These are phyloP conservation scores for Ophiocordyceps camponoti-floridani DNA, from an alignment of 2,329 filamentous ascomycete species.

Conservation along the genomic window DNA sequence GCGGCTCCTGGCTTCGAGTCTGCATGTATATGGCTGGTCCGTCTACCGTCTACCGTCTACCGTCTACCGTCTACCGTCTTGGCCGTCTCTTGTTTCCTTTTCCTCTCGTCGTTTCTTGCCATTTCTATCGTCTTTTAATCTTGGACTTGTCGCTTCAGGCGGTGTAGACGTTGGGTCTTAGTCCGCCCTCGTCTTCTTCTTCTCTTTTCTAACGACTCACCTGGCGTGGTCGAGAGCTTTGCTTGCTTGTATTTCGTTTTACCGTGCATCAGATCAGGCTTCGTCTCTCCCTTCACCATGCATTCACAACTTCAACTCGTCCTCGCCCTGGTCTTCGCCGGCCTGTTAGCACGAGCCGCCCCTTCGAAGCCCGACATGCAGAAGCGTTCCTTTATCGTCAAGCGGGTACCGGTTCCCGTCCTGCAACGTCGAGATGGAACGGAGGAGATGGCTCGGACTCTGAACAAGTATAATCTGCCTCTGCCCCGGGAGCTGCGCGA, in stretches of 20 bases:
- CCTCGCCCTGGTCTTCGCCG: neutral
- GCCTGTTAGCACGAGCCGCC: slow-evolving; percentile 27
- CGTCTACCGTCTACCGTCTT: no score
- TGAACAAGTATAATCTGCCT: slow-evolving; percentile 47
- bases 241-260: neutral
- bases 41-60: no score
- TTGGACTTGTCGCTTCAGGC: neutral
- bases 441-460: slow-evolving; percentile 43
- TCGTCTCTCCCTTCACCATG: neutral
- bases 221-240: neutral
- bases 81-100: no score
- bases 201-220: neutral
- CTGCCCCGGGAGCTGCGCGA: slow-evolving; percentile 24
- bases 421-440: slow-evolving; percentile 39
- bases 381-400: slow-evolving; percentile 44
- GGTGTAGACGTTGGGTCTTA: neutral
- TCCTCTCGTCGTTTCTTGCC: neutral
- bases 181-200: neutral
- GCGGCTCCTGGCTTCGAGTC: neutral
- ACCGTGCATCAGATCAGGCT: no score
- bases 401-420: slow-evolving; percentile 34
- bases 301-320: neutral
- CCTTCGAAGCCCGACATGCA: slow-evolving; percentile 16
- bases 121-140: neutral
- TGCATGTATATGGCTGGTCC: neutral